Conservation (phyloP, 2,329 filamentous ascomycete genomes). For the Tothia fuscella region DNA sequence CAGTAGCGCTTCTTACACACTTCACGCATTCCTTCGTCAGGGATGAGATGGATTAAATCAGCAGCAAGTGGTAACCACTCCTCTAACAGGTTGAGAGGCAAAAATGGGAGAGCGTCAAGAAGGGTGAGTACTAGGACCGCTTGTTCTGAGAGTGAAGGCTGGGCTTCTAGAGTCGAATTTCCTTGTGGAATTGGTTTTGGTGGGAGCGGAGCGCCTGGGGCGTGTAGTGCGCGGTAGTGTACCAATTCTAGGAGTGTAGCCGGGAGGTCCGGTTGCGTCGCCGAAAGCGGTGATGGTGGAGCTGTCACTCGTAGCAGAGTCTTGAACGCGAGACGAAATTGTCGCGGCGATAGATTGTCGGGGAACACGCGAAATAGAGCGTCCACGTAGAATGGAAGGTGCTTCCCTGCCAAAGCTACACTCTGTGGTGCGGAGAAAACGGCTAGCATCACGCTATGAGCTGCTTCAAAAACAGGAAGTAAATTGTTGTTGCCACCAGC, state of each 20-base stretch:
- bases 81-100: conserved; percentile 57
- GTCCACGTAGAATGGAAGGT: conserved; percentile 75
- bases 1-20: conserved; percentile 61
- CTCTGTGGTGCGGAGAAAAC: conserved; percentile 72
- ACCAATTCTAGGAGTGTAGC: conserved; percentile 72
- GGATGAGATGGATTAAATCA: conserved; percentile 51
- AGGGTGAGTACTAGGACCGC: conserved; percentile 64
- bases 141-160: conserved; percentile 56
- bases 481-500: conserved; percentile 45
- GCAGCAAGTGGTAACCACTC: conserved; percentile 71
- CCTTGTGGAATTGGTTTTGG: conserved; percentile 10
- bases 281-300: conserved; percentile 64
- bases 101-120: conserved; percentile 64
- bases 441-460: conserved; percentile 70
- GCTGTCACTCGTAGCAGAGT: conserved; percentile 72
- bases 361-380: conserved; percentile 73
- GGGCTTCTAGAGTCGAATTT: conserved; percentile 23
- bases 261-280: conserved; percentile 62
- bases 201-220: conserved; percentile 34
- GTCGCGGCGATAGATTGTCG: conserved; percentile 61
- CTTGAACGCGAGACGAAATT: conserved; percentile 81
- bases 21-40: conserved; percentile 49
- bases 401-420: conserved; percentile 53
- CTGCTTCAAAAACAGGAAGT: conserved; percentile 71
- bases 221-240: conserved; percentile 48